Evolutionary conservation across 306 rosid genomes (phyloP), one percentile per base, ranked within the genome.

Genomic region (Rosa chinensis): DNA sequence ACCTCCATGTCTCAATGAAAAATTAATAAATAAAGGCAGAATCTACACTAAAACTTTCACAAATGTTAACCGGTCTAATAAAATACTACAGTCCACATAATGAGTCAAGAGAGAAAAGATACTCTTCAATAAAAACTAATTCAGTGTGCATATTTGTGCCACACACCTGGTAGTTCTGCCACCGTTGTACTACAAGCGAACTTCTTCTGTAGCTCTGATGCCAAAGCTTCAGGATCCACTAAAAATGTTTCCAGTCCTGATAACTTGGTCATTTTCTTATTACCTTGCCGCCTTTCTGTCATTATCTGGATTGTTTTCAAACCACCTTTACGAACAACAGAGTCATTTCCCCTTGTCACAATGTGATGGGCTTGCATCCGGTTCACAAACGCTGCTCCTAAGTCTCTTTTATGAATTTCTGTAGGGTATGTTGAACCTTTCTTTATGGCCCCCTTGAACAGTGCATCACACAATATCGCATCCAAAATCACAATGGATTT

Each of bases 171-270:
- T 78, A 94, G 86, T 82, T 92, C 99, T 75, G 87, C 87, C 74
- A 89, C 89, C 11, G 97, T 58, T 49, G 99, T 94, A 81, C 99
- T 94, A 87, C 97, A 94, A 43, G 99, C 97, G 84, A 90, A 94
- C 89, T 91, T 94, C 83, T 94, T 92, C 89, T 91, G 95, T 80
- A 94, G 92, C 79, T 92, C 99, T 49, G 95, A 93, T 59, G 97
- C 97, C 85, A 94, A 84, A 74, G 93, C 86, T 73, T 91, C 97
- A 77, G 95, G 89, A 89, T 94, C 97, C 50, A 94, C 72, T 84
- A 94, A 85, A 88, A 92, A 94, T 5, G 89, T 74, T 78, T 94
- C 97, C 91, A 94, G 81, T 43, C 99, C 97, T 0, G 97, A 87
- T 75, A 94, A 86, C 81, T 89, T 92, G 39, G 99, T 94, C 74